phyloP scores from a whole-genome alignment of 331 rosid species.

The Saraca asoca region DNA sequence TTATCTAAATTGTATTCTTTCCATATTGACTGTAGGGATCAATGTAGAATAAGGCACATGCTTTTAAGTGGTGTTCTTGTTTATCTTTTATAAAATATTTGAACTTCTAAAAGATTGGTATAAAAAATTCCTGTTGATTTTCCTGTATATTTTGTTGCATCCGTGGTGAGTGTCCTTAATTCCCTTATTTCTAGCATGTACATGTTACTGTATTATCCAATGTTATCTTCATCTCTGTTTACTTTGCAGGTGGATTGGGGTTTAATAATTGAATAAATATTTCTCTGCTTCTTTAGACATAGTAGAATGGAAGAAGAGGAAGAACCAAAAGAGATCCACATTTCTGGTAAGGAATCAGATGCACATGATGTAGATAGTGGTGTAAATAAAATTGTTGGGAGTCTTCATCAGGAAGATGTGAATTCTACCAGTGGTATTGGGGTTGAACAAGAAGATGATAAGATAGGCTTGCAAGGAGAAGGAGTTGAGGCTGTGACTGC shows the following conservation, averaged over 20 bases:
- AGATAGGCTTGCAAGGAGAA: constrained; percentile 37
- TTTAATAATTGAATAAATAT: constrained; percentile 37
- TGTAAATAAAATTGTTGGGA: constrained; percentile 37
- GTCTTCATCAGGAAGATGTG: constrained; percentile 38
- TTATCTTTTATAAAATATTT: not conserved
- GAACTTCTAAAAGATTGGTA: constrained; percentile 7
- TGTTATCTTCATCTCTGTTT: not conserved
- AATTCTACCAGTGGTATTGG: constrained; percentile 32
- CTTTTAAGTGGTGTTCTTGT: constrained; percentile 17
- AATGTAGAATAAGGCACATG: not conserved
- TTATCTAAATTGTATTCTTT: constrained; percentile 19
- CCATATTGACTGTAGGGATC: not conserved
- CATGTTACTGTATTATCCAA: not conserved
- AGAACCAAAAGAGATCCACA: constrained; percentile 47
- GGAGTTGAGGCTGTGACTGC: constrained; percentile 37
- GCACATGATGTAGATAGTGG: constrained; percentile 39
- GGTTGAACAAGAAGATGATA: constrained; percentile 36
- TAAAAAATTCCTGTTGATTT: constrained; percentile 8
- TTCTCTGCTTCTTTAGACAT: constrained; percentile 30
- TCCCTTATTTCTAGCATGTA: not conserved
- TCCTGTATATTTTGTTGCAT: constrained; percentile 4
- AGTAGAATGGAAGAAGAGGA: constrained; percentile 79
- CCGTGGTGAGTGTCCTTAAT: constrained; percentile 17
- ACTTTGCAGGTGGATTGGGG: constrained; percentile 44
- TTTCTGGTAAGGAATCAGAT: constrained; percentile 45